A percentile compares a stretch with the other conserved stretches of the same genome.
Conservation (phyloP, 176 grass and related monocot genomes). For the Bonia amplexicaulis region DNA sequence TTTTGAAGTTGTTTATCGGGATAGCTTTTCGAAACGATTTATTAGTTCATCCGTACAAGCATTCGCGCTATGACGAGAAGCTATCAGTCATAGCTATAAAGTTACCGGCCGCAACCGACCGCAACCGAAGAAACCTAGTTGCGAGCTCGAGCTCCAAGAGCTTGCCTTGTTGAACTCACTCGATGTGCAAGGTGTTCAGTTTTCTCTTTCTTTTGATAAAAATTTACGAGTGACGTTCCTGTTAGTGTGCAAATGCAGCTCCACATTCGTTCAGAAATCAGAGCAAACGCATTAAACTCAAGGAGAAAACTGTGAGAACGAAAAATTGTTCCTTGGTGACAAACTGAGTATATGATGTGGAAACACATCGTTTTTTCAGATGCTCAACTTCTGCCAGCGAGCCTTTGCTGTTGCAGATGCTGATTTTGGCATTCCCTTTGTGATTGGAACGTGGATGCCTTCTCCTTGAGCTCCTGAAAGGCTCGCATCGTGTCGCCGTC, state of each 20-base stretch:
- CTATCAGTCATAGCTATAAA: too few species aligned
- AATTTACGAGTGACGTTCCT: not conserved
- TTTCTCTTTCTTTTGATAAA: not conserved
- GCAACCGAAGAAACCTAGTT: not conserved
- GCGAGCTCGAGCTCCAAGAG: conserved; percentile 83
- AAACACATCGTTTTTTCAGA: not conserved
- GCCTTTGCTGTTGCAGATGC: conserved; percentile 62
- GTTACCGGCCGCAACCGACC: too few species aligned
- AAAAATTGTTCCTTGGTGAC: not conserved
- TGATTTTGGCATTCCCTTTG: conserved; percentile 46
- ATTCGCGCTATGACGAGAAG: too few species aligned
- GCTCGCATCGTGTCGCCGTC: conserved; percentile 88
- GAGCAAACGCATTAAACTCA: not conserved
- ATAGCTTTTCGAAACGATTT: too few species aligned
- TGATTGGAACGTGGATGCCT: conserved; percentile 50
- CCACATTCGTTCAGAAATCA: not conserved
- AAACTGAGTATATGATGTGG: not conserved
- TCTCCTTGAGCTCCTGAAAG: conserved; percentile 91
- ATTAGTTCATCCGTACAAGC: too few species aligned
- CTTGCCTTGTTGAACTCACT: conserved; percentile 55
- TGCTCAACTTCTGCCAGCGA: conserved; percentile 52
- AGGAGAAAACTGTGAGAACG: not conserved
- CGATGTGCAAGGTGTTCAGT: not conserved
- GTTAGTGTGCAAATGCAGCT: not conserved
- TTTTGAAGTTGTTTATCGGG: too few species aligned